Conservation (phyloP, 2,329 filamentous ascomycete genomes). For the Alternaria longipes region DNA sequence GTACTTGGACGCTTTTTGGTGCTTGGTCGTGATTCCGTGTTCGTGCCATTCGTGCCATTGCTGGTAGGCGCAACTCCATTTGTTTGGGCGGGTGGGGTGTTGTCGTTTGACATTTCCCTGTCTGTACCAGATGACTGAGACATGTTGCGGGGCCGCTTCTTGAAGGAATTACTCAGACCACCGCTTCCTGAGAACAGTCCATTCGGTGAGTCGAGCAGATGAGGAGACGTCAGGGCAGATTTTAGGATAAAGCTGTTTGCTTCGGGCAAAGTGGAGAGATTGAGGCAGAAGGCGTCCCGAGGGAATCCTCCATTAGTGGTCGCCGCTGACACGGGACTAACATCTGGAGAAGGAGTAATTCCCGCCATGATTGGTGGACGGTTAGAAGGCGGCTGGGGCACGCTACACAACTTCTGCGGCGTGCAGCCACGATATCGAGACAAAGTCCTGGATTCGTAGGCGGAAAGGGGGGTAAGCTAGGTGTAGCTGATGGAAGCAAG, state of each 20-base stretch:
- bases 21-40: conserved; percentile 36
- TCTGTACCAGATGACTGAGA: conserved; percentile 54
- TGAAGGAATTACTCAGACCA: conserved; percentile 44
- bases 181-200: conserved; percentile 42
- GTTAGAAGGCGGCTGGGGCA: conserved; percentile 34
- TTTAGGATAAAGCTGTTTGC: conserved; percentile 50
- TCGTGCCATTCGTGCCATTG: conserved; percentile 38
- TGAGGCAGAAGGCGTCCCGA: conserved; percentile 53
- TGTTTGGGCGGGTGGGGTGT: conserved; percentile 36
- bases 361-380: conserved; percentile 53
- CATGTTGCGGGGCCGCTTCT: conserved; percentile 54
- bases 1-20: conserved; percentile 52
- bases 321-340: conserved; percentile 55
- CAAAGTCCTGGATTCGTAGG: conserved; percentile 18
- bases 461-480: conserved; percentile 10
- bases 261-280: conserved; percentile 51
- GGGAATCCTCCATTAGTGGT: conserved; percentile 52
- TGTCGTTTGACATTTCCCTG: conserved; percentile 50
- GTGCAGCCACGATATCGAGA: conserved; percentile 40
- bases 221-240: conserved; percentile 49
- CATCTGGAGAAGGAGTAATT: conserved; percentile 53
- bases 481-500: conserved; percentile 7
- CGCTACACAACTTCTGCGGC: conserved; percentile 42
- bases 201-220: conserved; percentile 51
- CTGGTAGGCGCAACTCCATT: conserved; percentile 44